phyloP scores from a whole-genome alignment of 2,329 filamentous ascomycete species.

The Penicillium oxalicum region DNA sequence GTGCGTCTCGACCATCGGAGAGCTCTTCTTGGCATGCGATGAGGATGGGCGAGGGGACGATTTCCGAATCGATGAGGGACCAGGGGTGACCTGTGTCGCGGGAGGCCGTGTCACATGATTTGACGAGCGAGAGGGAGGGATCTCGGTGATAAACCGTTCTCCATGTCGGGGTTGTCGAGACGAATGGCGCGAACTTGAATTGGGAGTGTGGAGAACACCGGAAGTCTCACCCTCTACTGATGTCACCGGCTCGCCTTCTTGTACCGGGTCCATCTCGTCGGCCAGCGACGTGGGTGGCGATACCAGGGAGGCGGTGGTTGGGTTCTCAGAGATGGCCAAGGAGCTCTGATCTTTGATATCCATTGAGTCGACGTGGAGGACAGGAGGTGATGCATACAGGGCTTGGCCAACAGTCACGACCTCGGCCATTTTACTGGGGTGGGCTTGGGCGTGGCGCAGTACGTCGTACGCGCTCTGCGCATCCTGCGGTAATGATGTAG shows the following conservation, averaged over 20 bases:
- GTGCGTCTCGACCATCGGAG: conserved; percentile 36
- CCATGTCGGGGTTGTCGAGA: conserved; percentile 41
- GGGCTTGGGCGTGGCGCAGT: conserved; percentile 8
- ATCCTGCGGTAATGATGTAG: conserved; percentile 15
- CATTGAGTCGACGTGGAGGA: conserved; percentile 31
- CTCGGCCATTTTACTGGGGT: conserved; percentile 14
- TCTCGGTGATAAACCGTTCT: conserved; percentile 36
- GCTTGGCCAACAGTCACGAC: conserved; percentile 17
- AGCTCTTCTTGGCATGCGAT: conserved; percentile 36
- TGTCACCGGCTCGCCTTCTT: conserved; percentile 25
- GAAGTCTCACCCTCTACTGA: conserved; percentile 28
- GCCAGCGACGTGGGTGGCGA: conserved; percentile 42
- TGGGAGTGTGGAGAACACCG: conserved; percentile 31
- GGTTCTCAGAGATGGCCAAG: conserved; percentile 25
- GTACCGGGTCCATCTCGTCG: conserved; percentile 35
- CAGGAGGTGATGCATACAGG: conserved; percentile 35
- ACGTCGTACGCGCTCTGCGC: conserved; percentile 8
- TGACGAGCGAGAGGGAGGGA: conserved; percentile 18
- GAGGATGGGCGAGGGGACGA: conserved; percentile 33
- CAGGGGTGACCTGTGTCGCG: conserved; percentile 25
- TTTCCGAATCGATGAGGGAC: conserved; percentile 26
- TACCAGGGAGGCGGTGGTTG: conserved; percentile 35
- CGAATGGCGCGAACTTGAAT: conserved; percentile 39
- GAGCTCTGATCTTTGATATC: conserved; percentile 26
- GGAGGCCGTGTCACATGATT: conserved; percentile 21